Base-by-base conservation (phyloP, 2,329 filamentous ascomycete species). In the Bipolaris sorokiniana region DNA sequence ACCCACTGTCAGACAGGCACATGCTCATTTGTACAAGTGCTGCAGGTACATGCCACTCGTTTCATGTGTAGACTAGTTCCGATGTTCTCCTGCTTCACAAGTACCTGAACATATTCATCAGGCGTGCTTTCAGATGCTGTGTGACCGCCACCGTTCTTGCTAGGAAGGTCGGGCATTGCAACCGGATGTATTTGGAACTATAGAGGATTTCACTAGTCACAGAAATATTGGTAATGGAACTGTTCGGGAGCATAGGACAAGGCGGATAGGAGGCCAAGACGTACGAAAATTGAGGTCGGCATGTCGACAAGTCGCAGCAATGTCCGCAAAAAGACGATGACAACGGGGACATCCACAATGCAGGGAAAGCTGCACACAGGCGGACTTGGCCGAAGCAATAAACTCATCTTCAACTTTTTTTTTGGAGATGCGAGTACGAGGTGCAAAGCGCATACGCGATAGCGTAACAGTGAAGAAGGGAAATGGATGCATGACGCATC, bases 381-480 rank as follows among this genome's bases (percentile, higher is more conserved):
- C 38, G 38, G 38, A 41, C 20, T 41, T 41, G 38, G 5, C 38
- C 38, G 38, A 23, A 47, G 33, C 33, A 22, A 48, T 18, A n/a
- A 20, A 51, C 18, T 37, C 42, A 22, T 18, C n/a, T 34, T 16
- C 9, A 58, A 45, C n/a, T n/a, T 36, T 36, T 40, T 37, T 34
- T 40, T 54, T 40, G 51, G 44, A 46, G 40, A 58, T 37, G 47
- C 51, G 58, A 54, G 47, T 18, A 44, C 51, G 47, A 48, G 50
- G 44, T 20, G 26, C 23, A 33, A 41, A 48, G 46, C 41, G 40
- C 53, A 22, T 36, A 42, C 23, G 51, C 37, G 47, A 40, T 34
- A 22, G 62, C 60, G 51, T 44, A 41, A 65, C 51, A 1, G 37
- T 45, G 36, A 36, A 48, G 33, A 50, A 50, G 37, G 44, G 53